Evolutionary conservation across 345 rosid genomes (phyloP).

Genomic region (Citrus cavaleriei): DNA sequence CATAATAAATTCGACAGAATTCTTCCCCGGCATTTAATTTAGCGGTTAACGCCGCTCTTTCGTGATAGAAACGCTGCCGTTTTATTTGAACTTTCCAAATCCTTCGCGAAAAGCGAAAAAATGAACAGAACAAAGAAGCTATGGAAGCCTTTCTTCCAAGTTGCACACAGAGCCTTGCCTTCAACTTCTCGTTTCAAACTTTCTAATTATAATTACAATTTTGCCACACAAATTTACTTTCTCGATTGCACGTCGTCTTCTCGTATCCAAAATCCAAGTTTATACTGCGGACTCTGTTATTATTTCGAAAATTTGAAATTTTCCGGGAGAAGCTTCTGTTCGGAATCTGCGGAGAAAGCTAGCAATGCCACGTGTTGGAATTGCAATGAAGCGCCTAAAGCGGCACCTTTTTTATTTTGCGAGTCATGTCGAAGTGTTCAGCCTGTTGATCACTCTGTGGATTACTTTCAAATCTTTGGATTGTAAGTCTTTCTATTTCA

Average conservation of each 20-base stretch:
- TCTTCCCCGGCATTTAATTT: neutral
- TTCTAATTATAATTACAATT: neutral
- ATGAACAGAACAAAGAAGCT: slow-evolving; percentile 47
- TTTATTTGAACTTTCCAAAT: neutral
- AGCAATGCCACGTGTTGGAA: slow-evolving; percentile 61
- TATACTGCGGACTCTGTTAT: neutral
- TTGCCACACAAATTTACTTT: slow-evolving; percentile 14
- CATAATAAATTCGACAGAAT: no score
- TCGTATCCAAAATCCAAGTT: slow-evolving; percentile 4
- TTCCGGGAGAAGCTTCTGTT: slow-evolving; percentile 34
- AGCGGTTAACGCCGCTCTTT: neutral
- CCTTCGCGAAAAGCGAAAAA: neutral
- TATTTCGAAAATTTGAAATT: slow-evolving; percentile 6
- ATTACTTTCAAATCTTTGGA: slow-evolving; percentile 79
- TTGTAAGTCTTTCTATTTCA: slow-evolving; percentile 46
- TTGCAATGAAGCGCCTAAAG: slow-evolving; percentile 39
- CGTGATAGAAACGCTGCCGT: neutral
- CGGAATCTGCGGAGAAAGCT: slow-evolving; percentile 21
- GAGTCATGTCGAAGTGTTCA: slow-evolving; percentile 68
- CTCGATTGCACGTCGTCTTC: slow-evolving; percentile 15
- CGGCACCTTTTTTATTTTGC: slow-evolving; percentile 60
- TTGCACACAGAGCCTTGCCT: slow-evolving; percentile 20
- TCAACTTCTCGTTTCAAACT: slow-evolving; percentile 14
- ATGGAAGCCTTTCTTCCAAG: slow-evolving; percentile 28
- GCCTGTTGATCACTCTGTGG: slow-evolving; percentile 68